These are phyloP conservation scores for Stemphylium lycopersici DNA, from an alignment of 2,329 filamentous ascomycete species.

Conservation along the genomic window DNA sequence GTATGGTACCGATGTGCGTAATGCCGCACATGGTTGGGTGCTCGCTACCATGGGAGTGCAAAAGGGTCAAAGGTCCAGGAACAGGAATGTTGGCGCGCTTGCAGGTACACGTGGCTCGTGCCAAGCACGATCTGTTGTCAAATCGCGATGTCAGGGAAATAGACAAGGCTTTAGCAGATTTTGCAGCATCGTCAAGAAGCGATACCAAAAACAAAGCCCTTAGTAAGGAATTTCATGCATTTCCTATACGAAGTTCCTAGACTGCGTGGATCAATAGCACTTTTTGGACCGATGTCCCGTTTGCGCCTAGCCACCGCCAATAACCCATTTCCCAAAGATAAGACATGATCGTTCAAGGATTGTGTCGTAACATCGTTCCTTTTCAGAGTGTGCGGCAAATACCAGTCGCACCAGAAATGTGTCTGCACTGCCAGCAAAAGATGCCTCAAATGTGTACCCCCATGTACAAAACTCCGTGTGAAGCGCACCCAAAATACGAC, in stretches of 20 bases:
- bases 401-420: not conserved
- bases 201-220: no score
- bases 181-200: no score
- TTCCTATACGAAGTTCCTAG: not conserved
- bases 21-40: no score
- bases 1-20: no score
- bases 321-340: not conserved
- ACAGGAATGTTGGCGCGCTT: no score
- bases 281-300: constrained; percentile 9
- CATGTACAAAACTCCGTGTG: not conserved
- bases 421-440: not conserved
- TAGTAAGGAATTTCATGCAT: constrained; percentile 3
- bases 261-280: constrained; percentile 7
- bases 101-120: no score
- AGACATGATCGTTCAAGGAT: not conserved
- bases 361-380: constrained; percentile 9
- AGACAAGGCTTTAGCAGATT: no score
- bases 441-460: not conserved
- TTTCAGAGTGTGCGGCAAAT: not conserved
- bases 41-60: no score
- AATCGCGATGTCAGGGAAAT: no score
- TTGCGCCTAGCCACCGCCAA: constrained; percentile 3
- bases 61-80: no score
- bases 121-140: no score
- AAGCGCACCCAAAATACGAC: not conserved